Evolutionary conservation across 2,329 filamentous ascomycete species (phyloP).

Genomic region (Aspergillus sp.): DNA sequence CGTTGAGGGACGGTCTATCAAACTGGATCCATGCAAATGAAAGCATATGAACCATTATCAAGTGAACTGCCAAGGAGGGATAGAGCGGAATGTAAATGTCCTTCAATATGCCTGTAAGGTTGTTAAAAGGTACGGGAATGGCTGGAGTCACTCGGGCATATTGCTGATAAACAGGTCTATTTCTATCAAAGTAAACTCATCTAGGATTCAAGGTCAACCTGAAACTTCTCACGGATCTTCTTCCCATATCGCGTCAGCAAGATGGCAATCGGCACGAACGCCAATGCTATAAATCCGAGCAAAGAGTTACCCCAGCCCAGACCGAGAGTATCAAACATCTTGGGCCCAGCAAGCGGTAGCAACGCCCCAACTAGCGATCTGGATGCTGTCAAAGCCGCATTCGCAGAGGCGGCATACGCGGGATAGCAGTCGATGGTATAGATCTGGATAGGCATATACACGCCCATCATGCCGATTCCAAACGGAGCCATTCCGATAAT

Average conservation of each 20-base stretch:
- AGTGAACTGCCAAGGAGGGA: too few species aligned
- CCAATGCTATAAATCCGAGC: conserved; percentile 56
- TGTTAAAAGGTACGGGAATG: too few species aligned
- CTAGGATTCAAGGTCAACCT: conserved; percentile 3
- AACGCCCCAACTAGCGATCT: conserved; percentile 57
- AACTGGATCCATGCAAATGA: too few species aligned
- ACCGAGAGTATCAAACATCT: conserved; percentile 47
- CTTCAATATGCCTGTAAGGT: too few species aligned
- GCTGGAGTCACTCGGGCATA: too few species aligned
- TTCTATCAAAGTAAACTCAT: not conserved
- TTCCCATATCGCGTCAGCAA: conserved; percentile 10
- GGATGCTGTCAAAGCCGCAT: conserved; percentile 56
- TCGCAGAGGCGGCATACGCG: conserved; percentile 48
- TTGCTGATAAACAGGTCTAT: too few species aligned
- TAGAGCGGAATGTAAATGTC: too few species aligned
- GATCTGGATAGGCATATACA: conserved; percentile 58
- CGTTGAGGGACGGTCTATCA: too few species aligned
- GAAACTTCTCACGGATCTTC: conserved; percentile 7
- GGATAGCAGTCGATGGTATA: conserved; percentile 61
- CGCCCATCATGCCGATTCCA: conserved; percentile 55
- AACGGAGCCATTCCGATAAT: conserved; percentile 60
- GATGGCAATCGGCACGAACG: conserved; percentile 41
- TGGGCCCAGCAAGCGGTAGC: conserved; percentile 59
- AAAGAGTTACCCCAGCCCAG: conserved; percentile 53
- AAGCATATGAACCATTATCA: too few species aligned